Conservation (phyloP, 352 stramenopile genomes). For the Phytophthora nicotianae region DNA sequence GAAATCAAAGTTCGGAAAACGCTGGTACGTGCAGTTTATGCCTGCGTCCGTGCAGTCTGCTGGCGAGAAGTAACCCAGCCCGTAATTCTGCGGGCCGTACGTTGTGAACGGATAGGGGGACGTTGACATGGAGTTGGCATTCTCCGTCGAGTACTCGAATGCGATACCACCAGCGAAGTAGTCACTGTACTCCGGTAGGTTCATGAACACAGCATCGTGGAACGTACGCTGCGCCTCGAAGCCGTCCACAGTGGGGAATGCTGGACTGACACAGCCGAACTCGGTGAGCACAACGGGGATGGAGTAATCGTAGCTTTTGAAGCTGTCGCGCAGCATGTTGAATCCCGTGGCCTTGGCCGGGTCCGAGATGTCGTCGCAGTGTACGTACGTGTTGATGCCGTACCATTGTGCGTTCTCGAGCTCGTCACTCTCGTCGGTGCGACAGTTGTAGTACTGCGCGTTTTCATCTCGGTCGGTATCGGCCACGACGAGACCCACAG, state of each 20-base stretch:
- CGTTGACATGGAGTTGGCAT: slow-evolving; percentile 64
- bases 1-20: slow-evolving; percentile 70
- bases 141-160: slow-evolving; percentile 86
- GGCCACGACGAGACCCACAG: slow-evolving; percentile 78
- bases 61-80: slow-evolving; percentile 76
- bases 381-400: slow-evolving; percentile 84
- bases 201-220: slow-evolving; percentile 70
- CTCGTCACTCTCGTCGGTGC: slow-evolving; percentile 55
- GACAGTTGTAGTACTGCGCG: slow-evolving; percentile 86
- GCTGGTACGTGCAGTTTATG: slow-evolving; percentile 53
- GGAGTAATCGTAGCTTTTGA: slow-evolving; percentile 63
- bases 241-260: slow-evolving; percentile 54
- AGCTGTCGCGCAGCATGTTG: slow-evolving; percentile 61
- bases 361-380: slow-evolving; percentile 67
- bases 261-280: slow-evolving; percentile 33
- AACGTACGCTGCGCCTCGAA: slow-evolving; percentile 81
- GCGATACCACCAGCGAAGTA: slow-evolving; percentile 69
- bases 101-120: slow-evolving; percentile 68
- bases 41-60: slow-evolving; percentile 60
- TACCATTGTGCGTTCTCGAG: slow-evolving; percentile 88
- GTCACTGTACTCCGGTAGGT: slow-evolving; percentile 50
- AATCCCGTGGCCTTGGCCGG: slow-evolving; percentile 55
- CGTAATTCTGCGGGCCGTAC: slow-evolving; percentile 76
- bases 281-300: slow-evolving; percentile 41
- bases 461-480: slow-evolving; percentile 67